Base-by-base conservation (phyloP, 306 rosid species). In the Bauhinia variegata region DNA sequence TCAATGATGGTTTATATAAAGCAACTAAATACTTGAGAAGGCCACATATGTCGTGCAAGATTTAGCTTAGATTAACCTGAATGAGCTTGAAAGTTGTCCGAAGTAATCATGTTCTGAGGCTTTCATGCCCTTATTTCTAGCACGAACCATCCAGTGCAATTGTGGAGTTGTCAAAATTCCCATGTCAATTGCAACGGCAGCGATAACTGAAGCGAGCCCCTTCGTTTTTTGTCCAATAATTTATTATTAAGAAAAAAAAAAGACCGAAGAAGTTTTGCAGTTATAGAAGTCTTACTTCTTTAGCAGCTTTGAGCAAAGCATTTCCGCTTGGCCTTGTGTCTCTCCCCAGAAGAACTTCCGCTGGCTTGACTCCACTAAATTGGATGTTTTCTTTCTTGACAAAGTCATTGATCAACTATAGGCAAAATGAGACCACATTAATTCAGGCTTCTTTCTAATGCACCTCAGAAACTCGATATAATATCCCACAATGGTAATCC, bases 251-350 rank as follows among this genome's bases (percentile, higher is more conserved):
- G 12, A 17, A 54, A 49, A 16, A 8, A 12, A 66, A 75, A 63
- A 16, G 36, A 30, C 8, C 1, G 17, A 36, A 14, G 8, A 62
- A 71, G 69, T 30, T 39, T 15, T 62, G 32, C 30, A 17, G 37
- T 53, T 62, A 60, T 4, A 28, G 70, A 64, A 15, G 33, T 17
- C 50, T 33, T 69, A 89, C 97, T 57, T 76, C 83, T 77, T 67
- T 93, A 72, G 98, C 96, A 83, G 95, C 97, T 60, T 90, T 80
- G 67, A 89, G 86, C 78, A 93, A 84, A 61, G 77, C 80, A 30
- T 62, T 83, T 12, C 98, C 98, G 56, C 98, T 90, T 2, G 97
- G 97, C 65, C 98, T 88, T 0, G 98, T 93, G 85, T 93, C 98
- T 80, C 98, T 83, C 57, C 89, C 98, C 69, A 89, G 47, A 71